These are phyloP conservation scores for Triticum monococcum DNA, from an alignment of 176 grass and related monocot genomes.

Conservation along the genomic window DNA sequence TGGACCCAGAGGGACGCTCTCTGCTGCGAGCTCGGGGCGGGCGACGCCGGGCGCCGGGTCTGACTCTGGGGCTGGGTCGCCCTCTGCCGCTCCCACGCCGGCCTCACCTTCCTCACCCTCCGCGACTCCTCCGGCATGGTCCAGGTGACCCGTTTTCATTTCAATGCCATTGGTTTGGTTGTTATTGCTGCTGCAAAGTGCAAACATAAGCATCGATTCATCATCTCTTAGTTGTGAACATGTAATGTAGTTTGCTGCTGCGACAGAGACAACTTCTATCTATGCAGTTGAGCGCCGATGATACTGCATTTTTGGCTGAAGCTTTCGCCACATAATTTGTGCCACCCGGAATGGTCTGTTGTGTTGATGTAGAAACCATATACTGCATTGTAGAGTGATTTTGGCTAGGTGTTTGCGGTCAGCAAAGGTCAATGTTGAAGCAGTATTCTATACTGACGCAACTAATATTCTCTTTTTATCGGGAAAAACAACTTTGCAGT, in stretches of 20 bases:
- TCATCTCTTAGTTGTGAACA: neutral
- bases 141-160: conserved; percentile 42
- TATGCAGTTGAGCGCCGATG: neutral
- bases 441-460: neutral
- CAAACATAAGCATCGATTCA: neutral
- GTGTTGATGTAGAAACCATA: neutral
- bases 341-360: neutral
- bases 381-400: neutral
- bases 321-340: neutral
- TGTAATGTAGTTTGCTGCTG: neutral
- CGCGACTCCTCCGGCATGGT: conserved; percentile 76
- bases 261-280: neutral
- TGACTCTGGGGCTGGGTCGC: conserved; percentile 91
- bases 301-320: neutral
- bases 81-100: conserved; percentile 71
- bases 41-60: conserved; percentile 69
- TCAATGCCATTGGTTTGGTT: neutral
- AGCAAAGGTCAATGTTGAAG: neutral
- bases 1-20: conserved; percentile 63
- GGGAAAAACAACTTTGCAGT: neutral
- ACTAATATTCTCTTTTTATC: neutral
- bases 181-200: neutral
- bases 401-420: neutral
- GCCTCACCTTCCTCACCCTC: conserved; percentile 84
- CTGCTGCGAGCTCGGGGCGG: conserved; percentile 61